These are phyloP conservation scores for Neonectria punicea DNA, from an alignment of 2,329 filamentous ascomycete genomes.

Conservation along the genomic window DNA sequence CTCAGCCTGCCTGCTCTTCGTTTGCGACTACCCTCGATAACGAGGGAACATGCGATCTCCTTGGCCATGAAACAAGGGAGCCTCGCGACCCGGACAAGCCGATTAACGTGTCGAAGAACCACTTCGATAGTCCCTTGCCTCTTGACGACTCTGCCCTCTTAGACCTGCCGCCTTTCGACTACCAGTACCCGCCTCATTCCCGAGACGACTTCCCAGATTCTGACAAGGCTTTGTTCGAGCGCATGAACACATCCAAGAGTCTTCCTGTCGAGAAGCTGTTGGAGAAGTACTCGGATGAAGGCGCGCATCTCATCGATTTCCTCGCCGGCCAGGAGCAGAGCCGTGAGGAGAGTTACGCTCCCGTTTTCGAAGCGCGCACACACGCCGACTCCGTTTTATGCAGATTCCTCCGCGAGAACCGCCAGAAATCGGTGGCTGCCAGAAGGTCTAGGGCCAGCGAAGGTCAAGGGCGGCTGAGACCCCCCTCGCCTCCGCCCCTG, in stretches of 20 bases:
- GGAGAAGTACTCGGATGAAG: conserved; percentile 22
- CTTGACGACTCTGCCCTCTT: conserved; percentile 15
- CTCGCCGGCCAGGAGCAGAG: conserved; percentile 17
- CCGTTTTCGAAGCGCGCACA: background rate
- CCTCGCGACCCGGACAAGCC: background rate
- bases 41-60: background rate
- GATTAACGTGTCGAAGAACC: background rate
- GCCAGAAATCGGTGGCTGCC: background rate
- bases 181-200: conserved; percentile 23
- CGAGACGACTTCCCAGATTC: conserved; percentile 24
- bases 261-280: conserved; percentile 22
- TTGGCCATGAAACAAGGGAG: background rate
- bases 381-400: background rate
- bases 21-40: conserved; percentile 15
- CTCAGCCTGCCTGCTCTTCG: conserved; percentile 7
- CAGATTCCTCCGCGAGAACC: conserved; percentile 8
- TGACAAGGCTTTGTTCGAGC: conserved; percentile 4
- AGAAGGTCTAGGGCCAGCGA: background rate
- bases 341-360: conserved; percentile 4
- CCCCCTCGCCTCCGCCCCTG: conserved; percentile 7
- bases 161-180: conserved; percentile 4
- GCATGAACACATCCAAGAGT: conserved; percentile 1
- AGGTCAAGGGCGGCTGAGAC: background rate
- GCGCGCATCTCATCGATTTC: conserved; percentile 15
- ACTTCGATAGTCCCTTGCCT: conserved; percentile 17